Base-by-base conservation (phyloP, 2,329 filamentous ascomycete genomes). In the Neoscytalidium dimidiatum region DNA sequence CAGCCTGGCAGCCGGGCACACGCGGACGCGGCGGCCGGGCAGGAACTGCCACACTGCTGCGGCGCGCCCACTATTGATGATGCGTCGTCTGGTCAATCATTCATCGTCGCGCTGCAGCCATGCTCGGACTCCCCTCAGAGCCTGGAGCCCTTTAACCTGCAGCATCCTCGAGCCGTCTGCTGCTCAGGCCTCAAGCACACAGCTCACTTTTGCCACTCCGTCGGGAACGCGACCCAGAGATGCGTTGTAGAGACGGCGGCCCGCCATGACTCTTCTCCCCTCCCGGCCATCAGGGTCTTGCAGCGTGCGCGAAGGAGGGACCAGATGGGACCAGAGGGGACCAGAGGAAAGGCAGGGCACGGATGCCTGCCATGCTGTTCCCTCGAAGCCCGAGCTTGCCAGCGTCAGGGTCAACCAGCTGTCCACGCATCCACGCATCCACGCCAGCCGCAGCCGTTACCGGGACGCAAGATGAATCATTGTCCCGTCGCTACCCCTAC, bases 41-140 rank as follows among this genome's bases (percentile, higher is more conserved):
- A 51, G 26, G 14, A 35, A 14, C 33, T 35, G 33, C 33, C 44
- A 19, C 44, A 23, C 26, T 51, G 26, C 31, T 51, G 26, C 28
- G 14, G 26, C 23, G 48, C 17, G 14, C 26, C n/a, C 49, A 11
- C 49, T 57, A 33, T 23, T 57, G 53, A 57, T 57, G 53, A 57
- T 57, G 53, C 53, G 53, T 57, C 35, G 53, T 35, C 53, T 43
- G 53, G 53, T 52, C 53, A 57, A 57, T 57, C 53, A 57, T 43
- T 57, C 53, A 57, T 43, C 53, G 35, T 43, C 53, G 29, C 11
- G 23, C 23, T 57, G 35, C 35, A 57, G 52, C 19, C 6, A 14
- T 48, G 44, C 44, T 56, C 52, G 41, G 31, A 26, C 52, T 23
- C 29, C 49, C 49, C 49, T 21, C 29, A 33, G 49, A 53, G 52